Percentiles rank a stretch among this genome's conserved stretches.
These are phyloP conservation scores for Inga oerstediana DNA, from an alignment of 306 rosid species.

Conservation along the genomic window DNA sequence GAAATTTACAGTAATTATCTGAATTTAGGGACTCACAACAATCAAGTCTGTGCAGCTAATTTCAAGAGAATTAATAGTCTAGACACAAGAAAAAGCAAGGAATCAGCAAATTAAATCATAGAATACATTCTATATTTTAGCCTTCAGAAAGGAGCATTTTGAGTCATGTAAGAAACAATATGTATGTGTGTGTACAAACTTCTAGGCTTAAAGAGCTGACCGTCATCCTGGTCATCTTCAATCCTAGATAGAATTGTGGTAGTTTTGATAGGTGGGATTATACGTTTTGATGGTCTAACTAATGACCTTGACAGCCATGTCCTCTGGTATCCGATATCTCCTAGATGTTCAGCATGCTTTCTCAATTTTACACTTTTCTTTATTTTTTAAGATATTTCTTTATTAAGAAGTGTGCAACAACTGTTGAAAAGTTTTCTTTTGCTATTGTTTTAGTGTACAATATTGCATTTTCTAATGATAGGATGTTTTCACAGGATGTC, in stretches of 20 bases:
- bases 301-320: neutral
- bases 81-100: neutral
- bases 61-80: neutral
- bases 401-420: neutral
- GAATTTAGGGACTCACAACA: neutral
- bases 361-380: neutral
- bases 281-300: neutral
- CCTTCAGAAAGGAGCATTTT: neutral
- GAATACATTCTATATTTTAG: neutral
- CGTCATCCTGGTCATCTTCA: neutral
- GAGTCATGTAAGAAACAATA: neutral
- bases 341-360: neutral
- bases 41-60: neutral
- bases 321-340: neutral
- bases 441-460: neutral
- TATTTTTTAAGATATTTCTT: neutral
- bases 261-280: neutral
- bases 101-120: neutral
- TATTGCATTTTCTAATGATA: neutral
- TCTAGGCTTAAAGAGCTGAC: neutral
- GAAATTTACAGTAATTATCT: neutral
- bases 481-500: neutral
- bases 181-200: neutral
- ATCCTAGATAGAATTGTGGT: neutral
- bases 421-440: too few species aligned